These are phyloP conservation scores for Cucurbita pepo DNA, from an alignment of 306 rosid genomes.

Conservation along the genomic window DNA sequence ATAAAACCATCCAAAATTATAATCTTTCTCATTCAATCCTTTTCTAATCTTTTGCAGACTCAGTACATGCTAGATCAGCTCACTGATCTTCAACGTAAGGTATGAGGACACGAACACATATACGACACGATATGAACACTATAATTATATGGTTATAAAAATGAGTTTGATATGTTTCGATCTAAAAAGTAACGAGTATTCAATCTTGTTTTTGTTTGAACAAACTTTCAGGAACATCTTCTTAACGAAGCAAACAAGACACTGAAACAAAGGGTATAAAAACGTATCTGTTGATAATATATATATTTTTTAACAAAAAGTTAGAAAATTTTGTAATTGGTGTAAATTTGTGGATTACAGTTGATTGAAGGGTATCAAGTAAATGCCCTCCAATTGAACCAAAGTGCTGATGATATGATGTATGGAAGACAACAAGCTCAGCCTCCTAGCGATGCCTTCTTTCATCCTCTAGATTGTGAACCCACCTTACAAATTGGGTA, in stretches of 20 bases:
- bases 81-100: slow-evolving; percentile 75
- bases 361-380: slow-evolving; percentile 69
- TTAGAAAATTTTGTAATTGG: neutral
- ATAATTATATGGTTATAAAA: too few relatives aligned
- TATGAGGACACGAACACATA: slow-evolving; percentile 4
- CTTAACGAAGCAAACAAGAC: slow-evolving; percentile 65
- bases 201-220: neutral
- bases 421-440: slow-evolving; percentile 59
- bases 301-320: neutral
- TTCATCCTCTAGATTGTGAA: slow-evolving; percentile 69
- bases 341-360: slow-evolving; percentile 17
- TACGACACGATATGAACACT: too few relatives aligned
- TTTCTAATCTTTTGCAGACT: slow-evolving; percentile 26
- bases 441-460: slow-evolving; percentile 49
- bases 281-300: too few relatives aligned
- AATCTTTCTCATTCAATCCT: neutral
- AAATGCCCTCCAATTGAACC: slow-evolving; percentile 55
- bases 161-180: neutral
- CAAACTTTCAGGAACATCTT: slow-evolving; percentile 44
- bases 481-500: slow-evolving; percentile 94
- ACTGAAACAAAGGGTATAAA: slow-evolving; percentile 66
- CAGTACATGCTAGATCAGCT: slow-evolving; percentile 87
- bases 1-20: neutral
- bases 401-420: slow-evolving; percentile 43
- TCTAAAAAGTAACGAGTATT: too few relatives aligned